Conservation (phyloP, 2,329 filamentous ascomycete genomes). For the Biscogniauxia marginata region DNA sequence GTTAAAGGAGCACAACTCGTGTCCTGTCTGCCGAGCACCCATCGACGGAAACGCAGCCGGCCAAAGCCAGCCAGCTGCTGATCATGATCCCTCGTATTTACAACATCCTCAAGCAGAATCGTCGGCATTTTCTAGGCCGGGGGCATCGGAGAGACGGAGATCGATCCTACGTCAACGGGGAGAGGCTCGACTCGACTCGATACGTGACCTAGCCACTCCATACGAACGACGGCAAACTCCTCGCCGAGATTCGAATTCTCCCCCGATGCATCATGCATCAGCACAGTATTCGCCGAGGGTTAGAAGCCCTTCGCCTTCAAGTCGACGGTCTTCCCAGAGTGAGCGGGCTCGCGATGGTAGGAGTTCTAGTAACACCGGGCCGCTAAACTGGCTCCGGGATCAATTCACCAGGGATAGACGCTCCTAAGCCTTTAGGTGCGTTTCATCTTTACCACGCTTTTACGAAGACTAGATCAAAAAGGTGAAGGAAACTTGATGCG, state of each 20-base stretch:
- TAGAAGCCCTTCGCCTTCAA: constrained; percentile 28
- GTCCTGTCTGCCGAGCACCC: constrained; percentile 72
- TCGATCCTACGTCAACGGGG: constrained; percentile 19
- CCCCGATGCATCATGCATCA: constrained; percentile 21
- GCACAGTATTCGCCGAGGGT: constrained; percentile 20
- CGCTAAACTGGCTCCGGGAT: constrained; percentile 45
- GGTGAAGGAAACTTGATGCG: background rate
- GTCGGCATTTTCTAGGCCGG: constrained; percentile 17
- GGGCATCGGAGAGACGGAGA: constrained; percentile 22
- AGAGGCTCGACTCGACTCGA: constrained; percentile 23
- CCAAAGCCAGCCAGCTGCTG: constrained; percentile 23
- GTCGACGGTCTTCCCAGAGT: constrained; percentile 25
- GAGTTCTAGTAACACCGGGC: constrained; percentile 37
- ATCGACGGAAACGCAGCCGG: constrained; percentile 43
- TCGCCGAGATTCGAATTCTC: constrained; percentile 27
- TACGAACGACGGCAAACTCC: constrained; percentile 13
- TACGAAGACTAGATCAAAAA: background rate
- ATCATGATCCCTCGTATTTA: constrained; percentile 6
- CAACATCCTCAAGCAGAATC: constrained; percentile 11
- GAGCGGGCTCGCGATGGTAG: constrained; percentile 33
- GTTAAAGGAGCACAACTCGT: constrained; percentile 89
- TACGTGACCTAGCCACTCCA: constrained; percentile 14
- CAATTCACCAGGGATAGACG: constrained; percentile 35
- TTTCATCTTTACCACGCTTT: background rate
- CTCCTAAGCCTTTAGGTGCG: constrained; percentile 1